phyloP scores from a whole-genome alignment of 441 rosid species.

The Capsella rubella region DNA sequence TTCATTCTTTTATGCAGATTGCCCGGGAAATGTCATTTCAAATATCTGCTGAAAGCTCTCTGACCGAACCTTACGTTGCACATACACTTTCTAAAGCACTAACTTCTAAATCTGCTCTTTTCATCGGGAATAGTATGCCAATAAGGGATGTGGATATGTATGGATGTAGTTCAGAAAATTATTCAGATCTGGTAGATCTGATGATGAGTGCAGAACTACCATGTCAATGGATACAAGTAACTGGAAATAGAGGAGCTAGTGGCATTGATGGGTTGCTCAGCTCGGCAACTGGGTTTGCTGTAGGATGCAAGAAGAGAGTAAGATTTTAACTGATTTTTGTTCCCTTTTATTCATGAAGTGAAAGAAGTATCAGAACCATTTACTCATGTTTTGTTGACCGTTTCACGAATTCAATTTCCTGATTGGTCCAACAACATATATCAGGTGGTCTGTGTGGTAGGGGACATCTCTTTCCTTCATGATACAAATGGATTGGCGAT shows the following conservation, averaged over 20 bases:
- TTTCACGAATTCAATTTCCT: constrained; percentile 11
- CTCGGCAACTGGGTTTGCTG: constrained; percentile 91
- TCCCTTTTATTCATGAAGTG: constrained; percentile 22
- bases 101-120: constrained; percentile 73
- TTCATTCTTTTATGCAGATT: constrained; percentile 57
- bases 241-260: constrained; percentile 98
- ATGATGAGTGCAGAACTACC: constrained; percentile 58
- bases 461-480: constrained; percentile 97
- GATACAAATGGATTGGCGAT: constrained; percentile 96
- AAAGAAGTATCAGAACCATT: constrained; percentile 10
- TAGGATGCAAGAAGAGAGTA: constrained; percentile 85
- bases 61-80: constrained; percentile 89
- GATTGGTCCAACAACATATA: constrained; percentile 17
- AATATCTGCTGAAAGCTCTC: constrained; percentile 60
- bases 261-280: constrained; percentile 99
- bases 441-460: constrained; percentile 84
- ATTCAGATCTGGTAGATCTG: constrained; percentile 47
- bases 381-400: constrained; percentile 15
- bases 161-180: constrained; percentile 59
- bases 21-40: constrained; percentile 74
- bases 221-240: constrained; percentile 70
- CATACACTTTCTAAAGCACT: constrained; percentile 68
- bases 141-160: constrained; percentile 96
- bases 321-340: constrained; percentile 38
- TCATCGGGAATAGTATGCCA: constrained; percentile 96